These are phyloP conservation scores for Pugionium dolabratum DNA, from an alignment of 345 rosid species.

Conservation along the genomic window DNA sequence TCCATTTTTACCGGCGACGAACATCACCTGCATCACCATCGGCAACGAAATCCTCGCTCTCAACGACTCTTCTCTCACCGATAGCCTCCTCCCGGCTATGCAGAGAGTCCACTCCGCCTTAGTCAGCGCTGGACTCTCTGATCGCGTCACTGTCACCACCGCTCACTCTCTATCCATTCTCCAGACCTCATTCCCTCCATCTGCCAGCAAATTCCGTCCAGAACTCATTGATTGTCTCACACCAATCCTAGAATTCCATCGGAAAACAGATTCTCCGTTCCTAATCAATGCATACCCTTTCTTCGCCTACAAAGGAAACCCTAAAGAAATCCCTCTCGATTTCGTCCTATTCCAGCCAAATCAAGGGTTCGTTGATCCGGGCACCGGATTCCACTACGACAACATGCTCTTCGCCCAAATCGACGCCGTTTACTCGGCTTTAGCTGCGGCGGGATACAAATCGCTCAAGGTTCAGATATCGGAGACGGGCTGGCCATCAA, in stretches of 20 bases:
- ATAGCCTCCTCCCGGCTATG: conserved; percentile 78
- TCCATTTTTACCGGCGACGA: conserved; percentile 70
- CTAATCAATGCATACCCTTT: conserved; percentile 91
- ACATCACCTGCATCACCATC: conserved; percentile 72
- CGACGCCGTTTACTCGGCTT: conserved; percentile 79
- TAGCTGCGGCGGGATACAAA: conserved; percentile 64
- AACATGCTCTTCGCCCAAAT: conserved; percentile 47
- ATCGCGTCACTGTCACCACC: conserved; percentile 71
- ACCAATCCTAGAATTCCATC: conserved; percentile 65
- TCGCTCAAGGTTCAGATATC: conserved; percentile 68
- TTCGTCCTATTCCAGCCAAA: conserved; percentile 78
- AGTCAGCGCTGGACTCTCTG: conserved; percentile 58
- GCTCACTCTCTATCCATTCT: conserved; percentile 76
- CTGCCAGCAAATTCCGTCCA: conserved; percentile 69
- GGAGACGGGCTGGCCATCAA: conserved; percentile 99
- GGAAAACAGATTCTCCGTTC: conserved; percentile 69
- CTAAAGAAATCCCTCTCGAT: conserved; percentile 70
- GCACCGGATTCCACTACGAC: conserved; percentile 66
- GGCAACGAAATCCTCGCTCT: conserved; percentile 89
- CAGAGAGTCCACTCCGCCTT: conserved; percentile 70
- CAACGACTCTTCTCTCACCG: conserved; percentile 65
- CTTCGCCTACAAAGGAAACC: conserved; percentile 85
- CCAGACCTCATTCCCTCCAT: conserved; percentile 80
- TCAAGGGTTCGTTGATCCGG: conserved; percentile 68
- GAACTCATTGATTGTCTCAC: conserved; percentile 56